Percentiles rank a stretch among this genome's conserved stretches.
Evolutionary conservation across 768 basidiomycete genomes (phyloP).

Genomic region (Leucogyrophana mollusca): DNA sequence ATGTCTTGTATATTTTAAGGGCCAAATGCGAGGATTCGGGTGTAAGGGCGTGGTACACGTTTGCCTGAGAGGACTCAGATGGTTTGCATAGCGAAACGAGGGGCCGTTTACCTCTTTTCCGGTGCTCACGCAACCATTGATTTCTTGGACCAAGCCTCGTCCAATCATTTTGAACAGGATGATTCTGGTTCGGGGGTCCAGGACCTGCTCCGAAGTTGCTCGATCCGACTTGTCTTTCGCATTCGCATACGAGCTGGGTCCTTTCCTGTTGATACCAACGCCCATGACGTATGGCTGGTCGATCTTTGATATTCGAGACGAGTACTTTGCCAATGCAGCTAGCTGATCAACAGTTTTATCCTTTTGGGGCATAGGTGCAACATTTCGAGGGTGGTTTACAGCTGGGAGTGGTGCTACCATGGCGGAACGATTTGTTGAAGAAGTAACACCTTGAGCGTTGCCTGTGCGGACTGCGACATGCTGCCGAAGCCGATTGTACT

Average conservation of each 20-base stretch:
- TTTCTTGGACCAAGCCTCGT: slow-evolving; percentile 79
- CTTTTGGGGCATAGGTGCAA: slow-evolving; percentile 36
- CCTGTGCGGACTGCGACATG: slow-evolving; percentile 84
- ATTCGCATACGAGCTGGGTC: slow-evolving; percentile 83
- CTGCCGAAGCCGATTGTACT: slow-evolving; percentile 92
- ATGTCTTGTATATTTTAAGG: slow-evolving; percentile 98
- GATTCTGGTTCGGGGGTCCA: slow-evolving; percentile 92
- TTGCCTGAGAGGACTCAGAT: slow-evolving; percentile 57
- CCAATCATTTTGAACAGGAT: slow-evolving; percentile 98
- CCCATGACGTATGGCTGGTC: slow-evolving; percentile 66
- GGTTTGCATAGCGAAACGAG: background rate
- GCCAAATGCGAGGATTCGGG: slow-evolving; percentile 65
- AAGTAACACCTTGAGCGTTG: slow-evolving; percentile 56
- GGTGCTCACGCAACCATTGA: slow-evolving; percentile 96
- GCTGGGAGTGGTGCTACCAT: slow-evolving; percentile 66
- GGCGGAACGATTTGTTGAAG: slow-evolving; percentile 46
- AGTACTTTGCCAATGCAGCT: slow-evolving; percentile 71
- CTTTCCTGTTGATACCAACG: slow-evolving; percentile 88
- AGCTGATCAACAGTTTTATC: slow-evolving; percentile 73
- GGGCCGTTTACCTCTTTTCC: slow-evolving; percentile 82
- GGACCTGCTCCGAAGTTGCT: slow-evolving; percentile 94
- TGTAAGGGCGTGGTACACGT: slow-evolving; percentile 89
- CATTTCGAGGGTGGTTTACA: slow-evolving; percentile 60
- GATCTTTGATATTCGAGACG: slow-evolving; percentile 71
- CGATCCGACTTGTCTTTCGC: slow-evolving; percentile 95